Conservation (phyloP, 371 early-diverging fungal genomes). For the Dichotomocladium elegans region DNA sequence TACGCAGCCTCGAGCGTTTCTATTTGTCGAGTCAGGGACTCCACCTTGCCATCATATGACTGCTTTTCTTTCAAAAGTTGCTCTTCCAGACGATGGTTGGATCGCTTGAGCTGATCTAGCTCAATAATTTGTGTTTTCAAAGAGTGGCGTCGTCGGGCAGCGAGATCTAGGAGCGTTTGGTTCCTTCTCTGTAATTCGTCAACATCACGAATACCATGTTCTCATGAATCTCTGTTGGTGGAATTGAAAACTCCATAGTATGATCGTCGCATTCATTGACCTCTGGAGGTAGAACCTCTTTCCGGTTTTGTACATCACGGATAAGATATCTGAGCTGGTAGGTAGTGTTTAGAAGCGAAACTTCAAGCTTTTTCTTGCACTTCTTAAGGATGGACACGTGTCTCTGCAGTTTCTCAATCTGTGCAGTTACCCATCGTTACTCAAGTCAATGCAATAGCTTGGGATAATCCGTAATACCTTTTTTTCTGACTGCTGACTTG, state of each 20-base stretch:
- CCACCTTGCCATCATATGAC: not conserved
- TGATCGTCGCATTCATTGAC: constrained; percentile 8
- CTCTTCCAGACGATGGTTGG: not conserved
- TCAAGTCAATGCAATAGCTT: not conserved
- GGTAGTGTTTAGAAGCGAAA: constrained; percentile 7
- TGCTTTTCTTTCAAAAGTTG: not conserved
- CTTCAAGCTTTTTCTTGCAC: not conserved
- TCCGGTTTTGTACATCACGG: constrained; percentile 12
- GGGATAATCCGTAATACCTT: not conserved
- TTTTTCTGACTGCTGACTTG: not conserved
- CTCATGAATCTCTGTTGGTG: constrained; percentile 6
- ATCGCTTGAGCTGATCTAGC: not conserved
- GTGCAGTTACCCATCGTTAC: not conserved
- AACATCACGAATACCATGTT: constrained; percentile 11
- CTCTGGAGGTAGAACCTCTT: constrained; percentile 8
- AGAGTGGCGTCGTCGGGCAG: not conserved
- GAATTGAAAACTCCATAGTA: not conserved
- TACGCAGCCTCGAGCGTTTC: not conserved
- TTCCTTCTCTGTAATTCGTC: constrained; percentile 13
- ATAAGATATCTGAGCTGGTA: constrained; percentile 18
- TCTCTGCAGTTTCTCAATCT: not conserved
- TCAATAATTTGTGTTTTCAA: not conserved
- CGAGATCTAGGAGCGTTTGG: constrained; percentile 5
- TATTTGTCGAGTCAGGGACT: not conserved
- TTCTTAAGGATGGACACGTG: not conserved